Evolutionary conservation across 371 early-diverging fungal species (phyloP).

Genomic region (Thermomucor indicae-seudaticae): DNA sequence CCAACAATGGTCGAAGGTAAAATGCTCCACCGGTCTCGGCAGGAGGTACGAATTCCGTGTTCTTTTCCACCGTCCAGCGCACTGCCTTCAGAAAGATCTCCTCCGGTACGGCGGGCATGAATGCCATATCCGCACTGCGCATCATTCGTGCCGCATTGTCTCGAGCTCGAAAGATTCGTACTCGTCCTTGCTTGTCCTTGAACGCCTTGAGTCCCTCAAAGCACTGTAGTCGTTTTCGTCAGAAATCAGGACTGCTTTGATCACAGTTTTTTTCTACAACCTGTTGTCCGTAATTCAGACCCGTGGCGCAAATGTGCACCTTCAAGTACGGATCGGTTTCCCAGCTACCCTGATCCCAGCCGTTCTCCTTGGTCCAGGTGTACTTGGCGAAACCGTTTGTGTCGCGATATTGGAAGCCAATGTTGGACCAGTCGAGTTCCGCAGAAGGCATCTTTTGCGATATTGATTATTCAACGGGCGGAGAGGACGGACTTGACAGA

Average conservation of each 20-base stretch:
- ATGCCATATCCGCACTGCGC: slow-evolving; percentile 49
- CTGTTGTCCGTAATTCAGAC: slow-evolving; percentile 73
- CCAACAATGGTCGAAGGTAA: slow-evolving; percentile 68
- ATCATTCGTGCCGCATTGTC: slow-evolving; percentile 69
- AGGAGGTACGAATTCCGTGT: slow-evolving; percentile 74
- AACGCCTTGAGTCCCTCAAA: slow-evolving; percentile 87
- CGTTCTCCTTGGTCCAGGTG: slow-evolving; percentile 52
- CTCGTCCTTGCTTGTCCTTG: slow-evolving; percentile 65
- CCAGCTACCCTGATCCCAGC: slow-evolving; percentile 64
- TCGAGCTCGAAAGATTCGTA: slow-evolving; percentile 75
- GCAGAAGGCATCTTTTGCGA: no score
- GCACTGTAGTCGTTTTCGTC: slow-evolving; percentile 30
- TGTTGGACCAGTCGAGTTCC: slow-evolving; percentile 62
- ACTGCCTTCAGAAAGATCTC: slow-evolving; percentile 67
- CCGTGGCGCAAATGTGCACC: slow-evolving; percentile 56
- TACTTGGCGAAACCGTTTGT: slow-evolving; percentile 65
- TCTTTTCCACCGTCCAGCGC: slow-evolving; percentile 52
- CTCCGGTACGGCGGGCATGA: slow-evolving; percentile 65
- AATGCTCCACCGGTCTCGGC: slow-evolving; percentile 59
- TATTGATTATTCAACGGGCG: no score
- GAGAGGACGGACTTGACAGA: no score
- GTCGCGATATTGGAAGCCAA: slow-evolving; percentile 67
- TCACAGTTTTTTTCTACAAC: slow-evolving; percentile 17
- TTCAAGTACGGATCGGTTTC: slow-evolving; percentile 45
- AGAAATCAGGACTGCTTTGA: neutral